Percentiles rank a stretch among this genome's conserved stretches.
These are phyloP conservation scores for Euphrasia confusa DNA, from an alignment of 257 asterid species.

Conservation along the genomic window DNA sequence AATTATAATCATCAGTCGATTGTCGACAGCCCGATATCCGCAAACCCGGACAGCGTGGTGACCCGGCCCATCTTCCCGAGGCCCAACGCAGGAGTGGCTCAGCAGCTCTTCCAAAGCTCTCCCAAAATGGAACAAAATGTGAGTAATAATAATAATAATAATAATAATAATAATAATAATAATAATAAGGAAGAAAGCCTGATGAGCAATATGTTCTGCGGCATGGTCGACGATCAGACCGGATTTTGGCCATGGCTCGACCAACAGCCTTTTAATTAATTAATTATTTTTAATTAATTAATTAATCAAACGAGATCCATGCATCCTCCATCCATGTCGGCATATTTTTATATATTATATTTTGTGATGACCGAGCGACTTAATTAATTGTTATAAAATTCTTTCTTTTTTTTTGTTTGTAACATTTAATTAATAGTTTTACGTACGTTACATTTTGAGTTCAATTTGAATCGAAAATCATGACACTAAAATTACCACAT, in stretches of 20 bases:
- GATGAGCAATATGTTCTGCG: slow-evolving; percentile 69
- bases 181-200: slow-evolving; percentile 63
- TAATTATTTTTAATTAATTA: neutral
- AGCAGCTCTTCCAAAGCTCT: slow-evolving; percentile 45
- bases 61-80: slow-evolving; percentile 55
- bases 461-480: too few species aligned
- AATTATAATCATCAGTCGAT: slow-evolving; percentile 37
- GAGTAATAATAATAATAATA: slow-evolving; percentile 13
- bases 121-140: slow-evolving; percentile 47
- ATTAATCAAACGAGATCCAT: neutral
- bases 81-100: slow-evolving; percentile 39
- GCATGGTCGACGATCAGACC: slow-evolving; percentile 72
- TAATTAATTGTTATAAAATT: neutral
- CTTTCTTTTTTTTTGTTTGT: neutral
- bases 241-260: slow-evolving; percentile 99
- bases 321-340: too few species aligned
- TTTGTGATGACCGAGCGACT: neutral
- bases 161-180: neutral
- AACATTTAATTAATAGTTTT: too few species aligned
- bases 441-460: too few species aligned
- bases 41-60: slow-evolving; percentile 18
- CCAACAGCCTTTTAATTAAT: slow-evolving; percentile 66
- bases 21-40: slow-evolving; percentile 59
- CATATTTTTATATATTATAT: too few species aligned
- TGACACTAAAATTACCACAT: too few species aligned